These are phyloP conservation scores for Arachnomyces sp. DNA, from an alignment of 2,329 filamentous ascomycete genomes.

Conservation along the genomic window DNA sequence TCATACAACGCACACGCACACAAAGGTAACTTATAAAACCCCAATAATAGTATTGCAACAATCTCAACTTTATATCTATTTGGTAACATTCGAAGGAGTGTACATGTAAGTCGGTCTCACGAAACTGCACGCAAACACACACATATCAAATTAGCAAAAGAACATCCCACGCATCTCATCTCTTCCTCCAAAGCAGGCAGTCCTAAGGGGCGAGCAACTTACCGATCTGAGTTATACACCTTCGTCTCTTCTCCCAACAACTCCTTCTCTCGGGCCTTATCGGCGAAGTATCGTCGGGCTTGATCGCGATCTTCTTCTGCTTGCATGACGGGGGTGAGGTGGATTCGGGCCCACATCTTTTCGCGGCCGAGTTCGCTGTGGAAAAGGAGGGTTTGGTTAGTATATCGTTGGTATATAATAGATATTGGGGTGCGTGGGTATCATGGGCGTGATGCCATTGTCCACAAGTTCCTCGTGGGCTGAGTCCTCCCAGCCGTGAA, in stretches of 20 bases:
- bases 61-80: constrained; percentile 36
- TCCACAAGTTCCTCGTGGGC: not conserved
- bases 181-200: not conserved
- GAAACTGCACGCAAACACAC: constrained; percentile 50
- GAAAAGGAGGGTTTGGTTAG: constrained; percentile 9
- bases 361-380: constrained; percentile 83
- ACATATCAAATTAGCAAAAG: constrained; percentile 7
- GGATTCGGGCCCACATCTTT: constrained; percentile 96
- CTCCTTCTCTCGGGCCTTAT: constrained; percentile 83
- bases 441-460: not conserved
- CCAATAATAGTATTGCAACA: too few species aligned
- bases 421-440: constrained; percentile 2
- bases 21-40: too few species aligned
- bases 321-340: constrained; percentile 86
- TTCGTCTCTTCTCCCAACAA: constrained; percentile 74
- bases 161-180: constrained; percentile 8
- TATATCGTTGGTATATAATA: constrained; percentile 4
- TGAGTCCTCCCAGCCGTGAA: not conserved
- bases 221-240: constrained; percentile 86
- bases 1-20: too few species aligned
- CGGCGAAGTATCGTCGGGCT: constrained; percentile 75
- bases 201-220: constrained; percentile 27
- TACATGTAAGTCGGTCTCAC: constrained; percentile 72
- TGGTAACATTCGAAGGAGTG: constrained; percentile 55
- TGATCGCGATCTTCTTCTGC: constrained; percentile 95